Percentiles rank a stretch among this genome's conserved stretches.
Evolutionary conservation across 2,329 filamentous ascomycete species (phyloP).

Genomic region (Aspergillus fijiensis): DNA sequence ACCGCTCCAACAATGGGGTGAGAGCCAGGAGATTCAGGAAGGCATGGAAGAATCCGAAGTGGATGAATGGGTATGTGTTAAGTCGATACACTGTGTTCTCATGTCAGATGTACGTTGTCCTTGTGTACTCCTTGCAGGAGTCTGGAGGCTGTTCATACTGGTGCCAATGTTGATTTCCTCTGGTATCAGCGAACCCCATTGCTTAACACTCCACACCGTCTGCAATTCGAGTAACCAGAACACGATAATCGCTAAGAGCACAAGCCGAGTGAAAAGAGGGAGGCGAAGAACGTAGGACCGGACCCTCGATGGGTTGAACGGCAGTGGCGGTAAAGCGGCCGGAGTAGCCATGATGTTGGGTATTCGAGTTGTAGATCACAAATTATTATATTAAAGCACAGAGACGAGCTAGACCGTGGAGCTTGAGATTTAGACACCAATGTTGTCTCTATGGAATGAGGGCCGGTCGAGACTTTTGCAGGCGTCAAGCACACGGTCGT

Average conservation of each 20-base stretch:
- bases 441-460: neutral
- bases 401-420: neutral
- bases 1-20: slow-evolving; percentile 85
- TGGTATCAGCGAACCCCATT: slow-evolving; percentile 79
- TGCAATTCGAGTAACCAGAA: slow-evolving; percentile 71
- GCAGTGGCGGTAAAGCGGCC: slow-evolving; percentile 51
- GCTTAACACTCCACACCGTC: slow-evolving; percentile 66
- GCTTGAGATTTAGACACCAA: neutral
- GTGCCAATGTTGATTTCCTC: slow-evolving; percentile 68
- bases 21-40: slow-evolving; percentile 77
- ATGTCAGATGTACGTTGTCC: slow-evolving; percentile 8
- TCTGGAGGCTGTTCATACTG: slow-evolving; percentile 55
- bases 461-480: neutral
- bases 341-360: slow-evolving; percentile 44
- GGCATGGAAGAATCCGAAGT: slow-evolving; percentile 76
- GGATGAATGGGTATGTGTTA: slow-evolving; percentile 88
- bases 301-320: slow-evolving; percentile 70
- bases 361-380: neutral
- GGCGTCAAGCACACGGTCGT: neutral
- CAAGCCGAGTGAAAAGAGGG: slow-evolving; percentile 79
- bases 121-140: neutral
- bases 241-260: slow-evolving; percentile 64
- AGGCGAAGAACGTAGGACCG: slow-evolving; percentile 80
- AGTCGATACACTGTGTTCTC: slow-evolving; percentile 77
- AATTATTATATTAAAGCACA: neutral